These are phyloP conservation scores for Verticillium zaregamsianum DNA, from an alignment of 2,329 filamentous ascomycete species.

Conservation along the genomic window DNA sequence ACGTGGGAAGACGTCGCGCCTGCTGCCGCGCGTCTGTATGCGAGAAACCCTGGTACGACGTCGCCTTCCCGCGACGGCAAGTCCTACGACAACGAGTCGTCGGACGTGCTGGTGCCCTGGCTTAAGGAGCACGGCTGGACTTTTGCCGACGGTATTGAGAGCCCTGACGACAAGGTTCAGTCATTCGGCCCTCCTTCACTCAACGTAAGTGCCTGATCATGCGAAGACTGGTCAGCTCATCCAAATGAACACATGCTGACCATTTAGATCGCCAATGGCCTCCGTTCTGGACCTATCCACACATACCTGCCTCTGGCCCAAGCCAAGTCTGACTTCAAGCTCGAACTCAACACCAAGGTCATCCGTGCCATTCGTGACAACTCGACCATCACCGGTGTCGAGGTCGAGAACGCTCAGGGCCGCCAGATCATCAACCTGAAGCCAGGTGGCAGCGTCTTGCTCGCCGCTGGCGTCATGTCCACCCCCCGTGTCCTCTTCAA, in stretches of 20 bases:
- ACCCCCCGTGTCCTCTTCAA: constrained; percentile 47
- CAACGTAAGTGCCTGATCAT: constrained; percentile 4
- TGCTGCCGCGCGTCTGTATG: constrained; percentile 21
- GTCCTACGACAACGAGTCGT: constrained; percentile 11
- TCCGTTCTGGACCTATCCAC: constrained; percentile 14
- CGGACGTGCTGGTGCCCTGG: constrained; percentile 9
- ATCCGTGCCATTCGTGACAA: constrained; percentile 14
- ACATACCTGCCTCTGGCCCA: constrained; percentile 36
- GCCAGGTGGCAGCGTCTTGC: constrained; percentile 11
- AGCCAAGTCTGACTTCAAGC: constrained; percentile 30
- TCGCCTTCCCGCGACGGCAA: constrained; percentile 19
- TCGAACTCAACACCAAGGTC: constrained; percentile 16
- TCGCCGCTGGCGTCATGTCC: constrained; percentile 15
- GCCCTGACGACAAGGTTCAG: constrained; percentile 12
- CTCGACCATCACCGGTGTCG: constrained; percentile 30
- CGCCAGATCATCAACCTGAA: constrained; percentile 17
- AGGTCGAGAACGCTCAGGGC: constrained; percentile 15
- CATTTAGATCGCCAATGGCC: constrained; percentile 12
- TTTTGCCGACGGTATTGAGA: constrained; percentile 11
- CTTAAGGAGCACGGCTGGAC: constrained; percentile 12
- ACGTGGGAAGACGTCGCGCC: constrained; percentile 18
- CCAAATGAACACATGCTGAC: background rate
- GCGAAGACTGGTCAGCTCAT: too few relatives aligned
- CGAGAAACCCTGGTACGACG: constrained; percentile 20
- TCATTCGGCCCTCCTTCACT: constrained; percentile 12